Evolutionary conservation across 208 protist species (phyloP).

Genomic region (Trypanosoma melophagium): DNA sequence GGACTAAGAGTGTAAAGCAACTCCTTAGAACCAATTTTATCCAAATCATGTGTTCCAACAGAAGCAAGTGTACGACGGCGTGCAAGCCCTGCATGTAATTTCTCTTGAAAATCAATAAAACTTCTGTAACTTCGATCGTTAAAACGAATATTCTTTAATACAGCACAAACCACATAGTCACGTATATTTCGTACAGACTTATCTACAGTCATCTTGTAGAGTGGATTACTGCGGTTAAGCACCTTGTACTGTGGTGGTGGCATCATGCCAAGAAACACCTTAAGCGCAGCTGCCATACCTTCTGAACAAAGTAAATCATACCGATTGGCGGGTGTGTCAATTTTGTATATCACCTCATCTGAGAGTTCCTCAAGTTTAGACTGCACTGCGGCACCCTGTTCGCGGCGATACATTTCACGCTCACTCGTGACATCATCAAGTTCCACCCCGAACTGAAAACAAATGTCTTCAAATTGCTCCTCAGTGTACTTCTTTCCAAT

Average conservation of each 20-base stretch:
- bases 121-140: slow-evolving; percentile 92
- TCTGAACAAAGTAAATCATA: slow-evolving; percentile 98
- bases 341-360: slow-evolving; percentile 96
- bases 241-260: slow-evolving; percentile 70
- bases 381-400: slow-evolving; percentile 56
- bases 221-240: slow-evolving; percentile 52
- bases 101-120: slow-evolving; percentile 99
- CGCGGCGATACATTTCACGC: slow-evolving; percentile 90
- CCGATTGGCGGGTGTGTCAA: slow-evolving; percentile 98
- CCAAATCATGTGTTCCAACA: slow-evolving; percentile 99
- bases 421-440: slow-evolving; percentile 98
- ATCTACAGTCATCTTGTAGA: slow-evolving; percentile 86
- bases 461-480: slow-evolving; percentile 95
- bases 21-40: slow-evolving; percentile 91
- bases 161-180: slow-evolving; percentile 97
- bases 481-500: slow-evolving; percentile 88
- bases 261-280: slow-evolving; percentile 86
- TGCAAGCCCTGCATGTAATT: slow-evolving; percentile 98
- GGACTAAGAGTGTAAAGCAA: slow-evolving; percentile 87
- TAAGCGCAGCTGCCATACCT: slow-evolving; percentile 83
- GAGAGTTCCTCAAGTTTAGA: slow-evolving; percentile 68
- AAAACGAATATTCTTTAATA: slow-evolving; percentile 96
- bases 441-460: slow-evolving; percentile 98
- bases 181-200: slow-evolving; percentile 85
- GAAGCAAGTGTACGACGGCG: slow-evolving; percentile 96